Evolutionary conservation across 164 flowering plant species (phyloP).

Genomic region (Tetracentron sinense): DNA sequence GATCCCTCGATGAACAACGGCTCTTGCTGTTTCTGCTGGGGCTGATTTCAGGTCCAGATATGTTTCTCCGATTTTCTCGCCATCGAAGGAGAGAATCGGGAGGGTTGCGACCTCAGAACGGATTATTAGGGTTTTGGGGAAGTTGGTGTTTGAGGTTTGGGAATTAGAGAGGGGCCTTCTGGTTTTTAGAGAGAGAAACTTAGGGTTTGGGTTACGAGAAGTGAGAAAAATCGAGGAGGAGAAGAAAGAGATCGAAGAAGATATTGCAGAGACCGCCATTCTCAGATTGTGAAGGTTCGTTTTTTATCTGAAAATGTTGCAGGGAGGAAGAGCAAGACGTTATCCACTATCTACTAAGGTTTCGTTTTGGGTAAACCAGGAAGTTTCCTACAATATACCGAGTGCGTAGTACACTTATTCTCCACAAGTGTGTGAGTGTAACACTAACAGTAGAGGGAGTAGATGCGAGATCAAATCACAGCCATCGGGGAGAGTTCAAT

Average conservation of each 20-base stretch:
- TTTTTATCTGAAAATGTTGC: too few relatives aligned
- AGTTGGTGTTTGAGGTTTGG: conserved; percentile 1
- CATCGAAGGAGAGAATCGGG: conserved; percentile 77
- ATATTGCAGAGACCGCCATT: conserved; percentile 15
- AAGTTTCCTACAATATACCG: too few relatives aligned
- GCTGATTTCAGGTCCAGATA: conserved; percentile 70
- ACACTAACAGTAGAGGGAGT: too few relatives aligned
- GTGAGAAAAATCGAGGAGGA: conserved; percentile 41
- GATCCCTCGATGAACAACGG: conserved; percentile 90
- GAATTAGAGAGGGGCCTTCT: not conserved
- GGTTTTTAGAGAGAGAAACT: conserved; percentile 10
- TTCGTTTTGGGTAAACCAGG: too few relatives aligned
- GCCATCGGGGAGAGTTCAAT: too few relatives aligned
- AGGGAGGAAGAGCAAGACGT: too few relatives aligned
- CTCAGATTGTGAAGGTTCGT: too few relatives aligned
- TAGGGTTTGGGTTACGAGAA: conserved; percentile 23
- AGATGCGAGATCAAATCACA: too few relatives aligned
- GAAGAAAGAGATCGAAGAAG: conserved; percentile 53
- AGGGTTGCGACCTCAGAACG: conserved; percentile 52
- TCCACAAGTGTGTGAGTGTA: too few relatives aligned
- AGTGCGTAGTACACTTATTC: too few relatives aligned
- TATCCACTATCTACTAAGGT: too few relatives aligned
- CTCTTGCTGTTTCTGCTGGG: conserved; percentile 78
- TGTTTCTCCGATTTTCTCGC: conserved; percentile 76
- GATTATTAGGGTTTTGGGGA: conserved; percentile 26